Percentiles rank a stretch among this genome's conserved stretches.
Conservation (phyloP, 2,329 filamentous ascomycete genomes). For the Neonectria coccinea region DNA sequence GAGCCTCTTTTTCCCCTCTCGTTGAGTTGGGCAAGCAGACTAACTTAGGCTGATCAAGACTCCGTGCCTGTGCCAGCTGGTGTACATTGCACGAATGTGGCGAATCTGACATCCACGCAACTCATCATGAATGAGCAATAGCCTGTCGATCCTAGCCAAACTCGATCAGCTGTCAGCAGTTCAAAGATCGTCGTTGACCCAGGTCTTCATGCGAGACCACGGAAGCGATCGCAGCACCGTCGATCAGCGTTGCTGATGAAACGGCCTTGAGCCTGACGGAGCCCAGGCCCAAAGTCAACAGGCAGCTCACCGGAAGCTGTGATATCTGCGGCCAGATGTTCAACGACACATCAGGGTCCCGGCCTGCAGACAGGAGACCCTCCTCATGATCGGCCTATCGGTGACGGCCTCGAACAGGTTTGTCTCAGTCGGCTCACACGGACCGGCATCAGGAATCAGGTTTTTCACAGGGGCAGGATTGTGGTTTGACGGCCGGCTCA, state of each 20-base stretch:
- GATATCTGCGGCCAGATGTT: background rate
- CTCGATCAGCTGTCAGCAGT: conserved; percentile 35
- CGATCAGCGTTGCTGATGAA: conserved; percentile 11
- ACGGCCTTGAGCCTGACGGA: conserved; percentile 13
- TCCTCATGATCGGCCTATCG: conserved; percentile 24
- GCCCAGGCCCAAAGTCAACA: background rate
- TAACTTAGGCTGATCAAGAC: conserved; percentile 7
- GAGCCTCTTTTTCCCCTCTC: background rate
- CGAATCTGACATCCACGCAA: conserved; percentile 32
- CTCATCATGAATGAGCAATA: conserved; percentile 30
- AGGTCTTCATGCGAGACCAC: conserved; percentile 13
- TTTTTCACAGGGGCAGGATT: background rate
- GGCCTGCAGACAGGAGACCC: conserved; percentile 4
- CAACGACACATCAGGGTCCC: conserved; percentile 24
- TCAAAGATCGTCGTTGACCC: conserved; percentile 19
- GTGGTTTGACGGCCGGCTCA: background rate
- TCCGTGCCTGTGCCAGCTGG: conserved; percentile 19
- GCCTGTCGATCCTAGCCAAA: conserved; percentile 40
- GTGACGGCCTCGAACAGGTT: conserved; percentile 11
- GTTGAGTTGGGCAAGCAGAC: background rate
- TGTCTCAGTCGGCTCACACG: conserved; percentile 26
- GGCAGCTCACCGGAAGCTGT: background rate
- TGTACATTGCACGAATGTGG: conserved; percentile 41
- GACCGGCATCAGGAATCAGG: background rate
- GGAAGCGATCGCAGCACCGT: conserved; percentile 14